Base-by-base conservation (phyloP, 2,329 filamentous ascomycete genomes). In the Claviceps maximensis region DNA sequence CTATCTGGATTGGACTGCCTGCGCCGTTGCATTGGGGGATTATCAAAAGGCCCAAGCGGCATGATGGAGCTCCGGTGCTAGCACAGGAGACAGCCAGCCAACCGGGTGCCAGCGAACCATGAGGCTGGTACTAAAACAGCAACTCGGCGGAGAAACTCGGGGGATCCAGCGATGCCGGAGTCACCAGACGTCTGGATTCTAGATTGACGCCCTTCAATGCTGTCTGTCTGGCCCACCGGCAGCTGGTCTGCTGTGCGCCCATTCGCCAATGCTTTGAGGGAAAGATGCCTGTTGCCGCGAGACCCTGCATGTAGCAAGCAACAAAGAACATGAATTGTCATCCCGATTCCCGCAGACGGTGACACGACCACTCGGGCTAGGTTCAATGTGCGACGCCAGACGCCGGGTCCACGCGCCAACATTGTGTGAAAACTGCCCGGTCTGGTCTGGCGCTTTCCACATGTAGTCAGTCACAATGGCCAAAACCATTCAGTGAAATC, bases 41-140 rank as follows among this genome's bases (percentile, higher is more conserved):
- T 33, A 33, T 33, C 31, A 12, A 12, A 33, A 12, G 31, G 4
- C 31, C 31, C 31, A 33, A 33, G 3, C 31, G 31, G 7, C 31
- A 33, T 8, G 31, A n/a, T n/a, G n/a, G n/a, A n/a, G n/a, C n/a
- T n/a, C n/a, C n/a, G n/a, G n/a, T n/a, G n/a, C n/a, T n/a, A n/a
- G n/a, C n/a, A n/a, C n/a, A n/a, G n/a, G n/a, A n/a, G n/a, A n/a
- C 29, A 21, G 44, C 9, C 45, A 33, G 27, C 46, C 46, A 52
- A 31, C 50, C 25, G 44, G 31, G 23, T 5, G 23, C 25, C 44
- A 47, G n/a, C 23, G 15, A 13, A 47, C 23, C 33, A 17, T 19
- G 23, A 33, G 17, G 50, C 50, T 47, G 50, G 41, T 23, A 47
- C 44, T 19, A 52, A 52, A 52, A 29, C 44, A 47, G 50, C 45